These are phyloP conservation scores for Trypanosoma rangeli DNA, from an alignment of 208 protist genomes.

Conservation along the genomic window DNA sequence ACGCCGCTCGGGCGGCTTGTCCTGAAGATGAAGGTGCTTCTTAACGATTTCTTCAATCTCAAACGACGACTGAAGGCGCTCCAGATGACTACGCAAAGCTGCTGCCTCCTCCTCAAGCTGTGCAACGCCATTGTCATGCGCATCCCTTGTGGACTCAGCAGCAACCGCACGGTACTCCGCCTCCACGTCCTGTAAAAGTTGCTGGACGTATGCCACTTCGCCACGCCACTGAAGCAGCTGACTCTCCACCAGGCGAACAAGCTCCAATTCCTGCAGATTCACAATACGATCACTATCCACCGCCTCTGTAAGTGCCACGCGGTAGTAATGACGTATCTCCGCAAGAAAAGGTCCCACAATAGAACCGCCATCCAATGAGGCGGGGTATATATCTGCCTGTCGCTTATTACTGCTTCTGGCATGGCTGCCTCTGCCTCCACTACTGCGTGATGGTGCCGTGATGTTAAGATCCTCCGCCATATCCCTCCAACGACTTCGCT, in stretches of 20 bases:
- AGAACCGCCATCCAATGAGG: slow-evolving; percentile 21
- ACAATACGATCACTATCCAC: slow-evolving; percentile 37
- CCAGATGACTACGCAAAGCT: slow-evolving; percentile 14
- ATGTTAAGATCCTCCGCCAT: slow-evolving; percentile 22
- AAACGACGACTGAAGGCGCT: slow-evolving; percentile 9
- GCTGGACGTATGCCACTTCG: slow-evolving; percentile 18
- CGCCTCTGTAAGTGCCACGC: slow-evolving; percentile 39
- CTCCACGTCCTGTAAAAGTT: slow-evolving; percentile 13
- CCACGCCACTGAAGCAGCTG: slow-evolving; percentile 11
- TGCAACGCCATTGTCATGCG: background rate
- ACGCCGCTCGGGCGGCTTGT: slow-evolving; percentile 1
- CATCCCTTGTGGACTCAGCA: background rate
- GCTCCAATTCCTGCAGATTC: slow-evolving; percentile 42
- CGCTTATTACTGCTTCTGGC: slow-evolving; percentile 6
- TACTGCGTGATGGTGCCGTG: background rate
- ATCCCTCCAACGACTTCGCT: slow-evolving; percentile 15
- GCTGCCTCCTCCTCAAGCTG: slow-evolving; percentile 1
- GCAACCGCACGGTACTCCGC: background rate
- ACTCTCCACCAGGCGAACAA: slow-evolving; percentile 39
- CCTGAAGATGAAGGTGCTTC: slow-evolving; percentile 6
- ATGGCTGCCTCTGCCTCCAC: background rate
- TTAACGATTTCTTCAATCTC: slow-evolving; percentile 14
- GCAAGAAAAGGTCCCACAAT: slow-evolving; percentile 46
- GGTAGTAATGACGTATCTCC: slow-evolving; percentile 60
- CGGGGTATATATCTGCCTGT: slow-evolving; percentile 14